A percentile compares a stretch with the other conserved stretches of the same genome.
Evolutionary conservation across 2,329 filamentous ascomycete species (phyloP).

Genomic region (Hirsutella rhossiliensis): DNA sequence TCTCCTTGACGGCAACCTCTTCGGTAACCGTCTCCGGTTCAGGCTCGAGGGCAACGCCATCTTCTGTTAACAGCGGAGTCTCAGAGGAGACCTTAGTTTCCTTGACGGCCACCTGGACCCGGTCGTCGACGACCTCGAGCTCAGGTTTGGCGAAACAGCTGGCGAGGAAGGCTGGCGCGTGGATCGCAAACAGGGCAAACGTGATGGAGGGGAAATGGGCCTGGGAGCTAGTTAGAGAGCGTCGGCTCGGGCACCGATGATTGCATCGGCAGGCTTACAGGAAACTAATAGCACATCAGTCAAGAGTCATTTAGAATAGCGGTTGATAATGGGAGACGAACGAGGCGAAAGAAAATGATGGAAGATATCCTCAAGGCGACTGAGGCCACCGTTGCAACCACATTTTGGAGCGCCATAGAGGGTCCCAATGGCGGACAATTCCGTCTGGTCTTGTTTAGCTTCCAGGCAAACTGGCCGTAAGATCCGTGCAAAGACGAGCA

Average conservation of each 20-base stretch:
- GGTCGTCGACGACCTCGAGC: slow-evolving; percentile 47
- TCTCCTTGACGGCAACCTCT: slow-evolving; percentile 52
- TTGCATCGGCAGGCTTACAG: slow-evolving; percentile 15
- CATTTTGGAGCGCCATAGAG: slow-evolving; percentile 13
- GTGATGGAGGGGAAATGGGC: slow-evolving; percentile 37
- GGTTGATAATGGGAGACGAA: slow-evolving; percentile 9
- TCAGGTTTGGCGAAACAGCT: slow-evolving; percentile 44
- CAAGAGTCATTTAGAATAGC: not conserved
- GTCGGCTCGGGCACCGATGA: not conserved
- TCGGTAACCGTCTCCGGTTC: slow-evolving; percentile 26
- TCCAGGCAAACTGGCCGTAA: not conserved
- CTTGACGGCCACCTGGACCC: slow-evolving; percentile 43
- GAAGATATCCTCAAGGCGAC: slow-evolving; percentile 23
- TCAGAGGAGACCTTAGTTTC: slow-evolving; percentile 26
- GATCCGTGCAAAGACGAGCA: too few relatives aligned
- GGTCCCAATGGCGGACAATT: not conserved
- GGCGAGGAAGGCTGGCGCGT: slow-evolving; percentile 49
- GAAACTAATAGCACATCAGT: slow-evolving; percentile 18
- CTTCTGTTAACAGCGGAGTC: slow-evolving; percentile 16
- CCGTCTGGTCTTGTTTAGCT: not conserved
- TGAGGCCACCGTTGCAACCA: slow-evolving; percentile 21
- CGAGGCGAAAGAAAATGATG: slow-evolving; percentile 24
- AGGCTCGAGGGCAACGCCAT: slow-evolving; percentile 15
- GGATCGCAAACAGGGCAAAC: slow-evolving; percentile 53
- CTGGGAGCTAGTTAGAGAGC: slow-evolving; percentile 9